phyloP scores from a whole-genome alignment of 2,329 filamentous ascomycete species.

The Aspergillus ochraceoroseus region DNA sequence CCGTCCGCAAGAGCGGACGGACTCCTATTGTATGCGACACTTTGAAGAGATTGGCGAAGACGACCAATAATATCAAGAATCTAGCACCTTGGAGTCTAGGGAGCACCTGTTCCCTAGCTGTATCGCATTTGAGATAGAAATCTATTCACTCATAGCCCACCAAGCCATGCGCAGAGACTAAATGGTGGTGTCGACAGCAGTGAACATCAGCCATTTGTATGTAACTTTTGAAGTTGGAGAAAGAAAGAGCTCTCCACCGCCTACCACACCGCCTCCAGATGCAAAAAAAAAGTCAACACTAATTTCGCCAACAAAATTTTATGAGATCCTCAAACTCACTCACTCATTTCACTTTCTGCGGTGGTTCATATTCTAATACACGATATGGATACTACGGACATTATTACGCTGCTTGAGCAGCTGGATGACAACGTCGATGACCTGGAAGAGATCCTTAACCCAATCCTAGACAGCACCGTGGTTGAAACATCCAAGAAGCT shows the following conservation, averaged over 20 bases:
- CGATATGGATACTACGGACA: conserved; percentile 53
- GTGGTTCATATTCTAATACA: conserved; percentile 6
- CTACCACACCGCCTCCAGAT: conserved; percentile 19
- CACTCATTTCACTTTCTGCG: conserved; percentile 11
- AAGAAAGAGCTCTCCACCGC: conserved; percentile 16
- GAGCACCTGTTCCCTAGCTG: background rate
- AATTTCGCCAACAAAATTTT: conserved; percentile 4
- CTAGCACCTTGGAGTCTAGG: background rate
- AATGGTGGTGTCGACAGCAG: no score
- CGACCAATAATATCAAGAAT: no score
- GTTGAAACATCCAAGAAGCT: conserved; percentile 68
- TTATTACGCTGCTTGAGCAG: conserved; percentile 64
- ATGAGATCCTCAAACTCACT: background rate
- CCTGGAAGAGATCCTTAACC: conserved; percentile 66
- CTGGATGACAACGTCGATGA: conserved; percentile 75
- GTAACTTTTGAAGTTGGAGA: no score
- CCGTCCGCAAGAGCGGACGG: conserved; percentile 33
- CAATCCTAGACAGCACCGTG: conserved; percentile 64
- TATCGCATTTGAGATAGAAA: background rate
- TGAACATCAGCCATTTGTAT: no score
- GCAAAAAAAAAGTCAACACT: conserved; percentile 20
- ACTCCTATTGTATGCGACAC: conserved; percentile 35
- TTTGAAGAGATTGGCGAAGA: conserved; percentile 23
- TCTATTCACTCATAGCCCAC: background rate
- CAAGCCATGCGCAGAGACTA: background rate